Base-by-base conservation (phyloP, 768 basidiomycete genomes). In the Holtermanniella nyarrowii region DNA sequence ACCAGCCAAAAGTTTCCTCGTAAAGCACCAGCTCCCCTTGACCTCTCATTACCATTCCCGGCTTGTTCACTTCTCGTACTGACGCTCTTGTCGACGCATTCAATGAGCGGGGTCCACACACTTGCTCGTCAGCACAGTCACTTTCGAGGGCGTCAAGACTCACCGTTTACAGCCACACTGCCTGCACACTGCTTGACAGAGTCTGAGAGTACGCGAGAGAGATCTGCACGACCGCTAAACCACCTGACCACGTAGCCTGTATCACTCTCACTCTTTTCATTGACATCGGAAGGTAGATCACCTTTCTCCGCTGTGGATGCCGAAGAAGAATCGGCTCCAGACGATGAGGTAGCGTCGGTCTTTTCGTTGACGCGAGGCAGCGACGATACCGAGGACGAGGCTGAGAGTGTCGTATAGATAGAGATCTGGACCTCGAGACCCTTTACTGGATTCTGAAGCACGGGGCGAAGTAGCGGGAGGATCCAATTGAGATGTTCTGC, bases 41-140 rank as follows among this genome's bases (percentile, higher is more conserved):
- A 12, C 55, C 57, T 31, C 26, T 25, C 47, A 49, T 31, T 4
- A 42, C 48, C 14, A 53, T 44, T 25, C 46, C 18, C 42, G 55
- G 43, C 13, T 40, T 50, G n/a, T 51, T 54, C 3, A 56, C 55
- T 39, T 42, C 26, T 18, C 51, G 46, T 12, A 64, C 59, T 3
- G 62, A 59, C 5, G 37, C 23, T 44, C 60, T 43, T 5, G 59
- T 47, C 5, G 57, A 49, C 21, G 50, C 44, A 42, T 56, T 44
- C 5, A 64, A 44, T 42, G 56, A 52, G 2, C 55, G 51, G 4
- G 62, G 62, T 5, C 62, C 62, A 40, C 62, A 64, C 1, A 61
- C 62, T 57, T 41, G 37, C 2, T 23, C 14, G 16, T 25, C 31
- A 24, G 43, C n/a, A 24, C 12, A 46, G 10, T 20, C 4, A 7